Evolutionary conservation across 768 basidiomycete species (phyloP).

Genomic region (Leccinellum luteum): DNA sequence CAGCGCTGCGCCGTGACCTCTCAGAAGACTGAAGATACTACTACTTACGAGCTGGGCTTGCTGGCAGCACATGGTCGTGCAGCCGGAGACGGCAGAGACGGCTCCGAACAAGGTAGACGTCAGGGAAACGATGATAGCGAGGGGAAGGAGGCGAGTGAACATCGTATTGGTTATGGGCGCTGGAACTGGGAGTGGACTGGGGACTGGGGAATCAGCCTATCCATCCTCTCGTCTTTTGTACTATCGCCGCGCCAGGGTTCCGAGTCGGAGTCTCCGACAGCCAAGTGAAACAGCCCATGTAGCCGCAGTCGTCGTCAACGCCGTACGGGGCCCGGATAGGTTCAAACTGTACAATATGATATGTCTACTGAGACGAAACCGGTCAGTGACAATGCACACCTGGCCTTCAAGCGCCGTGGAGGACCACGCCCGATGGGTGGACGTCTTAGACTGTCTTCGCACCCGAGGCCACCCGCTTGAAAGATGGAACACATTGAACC

Average conservation of each 20-base stretch:
- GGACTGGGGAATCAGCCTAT: background rate
- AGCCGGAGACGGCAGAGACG: background rate
- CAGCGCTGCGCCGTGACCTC: background rate
- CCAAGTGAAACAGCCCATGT: background rate
- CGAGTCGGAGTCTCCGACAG: background rate
- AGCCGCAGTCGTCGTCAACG: background rate
- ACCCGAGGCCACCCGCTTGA: background rate
- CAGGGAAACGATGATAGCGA: background rate
- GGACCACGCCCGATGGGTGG: background rate
- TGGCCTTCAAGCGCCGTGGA: too few species aligned
- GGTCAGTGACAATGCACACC: background rate
- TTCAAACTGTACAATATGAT: background rate
- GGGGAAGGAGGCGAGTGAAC: conserved; percentile 1
- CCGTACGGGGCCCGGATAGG: background rate
- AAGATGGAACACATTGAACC: background rate
- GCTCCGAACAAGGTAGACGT: background rate
- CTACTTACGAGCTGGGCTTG: background rate
- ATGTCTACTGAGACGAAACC: background rate
- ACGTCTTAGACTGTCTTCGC: background rate
- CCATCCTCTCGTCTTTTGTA: background rate
- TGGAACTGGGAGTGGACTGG: background rate
- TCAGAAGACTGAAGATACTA: background rate
- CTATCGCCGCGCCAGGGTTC: background rate
- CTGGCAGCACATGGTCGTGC: conserved; percentile 1
- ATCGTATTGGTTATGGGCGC: background rate